Base-by-base conservation (phyloP, 225 moss, liverwort and hornwort genomes). In the Bryoerythrophyllum caledonicum region DNA sequence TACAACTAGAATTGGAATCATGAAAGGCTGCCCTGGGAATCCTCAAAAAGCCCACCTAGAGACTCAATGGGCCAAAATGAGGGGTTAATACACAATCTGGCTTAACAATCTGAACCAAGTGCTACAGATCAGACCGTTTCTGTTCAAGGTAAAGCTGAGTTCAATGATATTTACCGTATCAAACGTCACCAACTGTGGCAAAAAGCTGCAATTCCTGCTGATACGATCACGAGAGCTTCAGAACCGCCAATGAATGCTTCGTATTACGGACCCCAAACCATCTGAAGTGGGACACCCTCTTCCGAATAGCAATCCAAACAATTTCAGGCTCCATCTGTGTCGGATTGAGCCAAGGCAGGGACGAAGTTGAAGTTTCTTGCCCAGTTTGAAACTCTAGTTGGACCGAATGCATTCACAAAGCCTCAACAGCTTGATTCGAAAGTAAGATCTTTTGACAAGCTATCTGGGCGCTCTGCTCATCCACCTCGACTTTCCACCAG, bases 401-500 rank as follows among this genome's bases (percentile, higher is more conserved):
- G 60, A 51, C 20, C 46, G 49, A 66, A 58, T 49, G 9, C 40
- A 58, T 58, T 88, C 76, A 86, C 72, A 86, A 75, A 60, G 82
- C 71, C 72, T 72, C 66, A 24, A 83, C 59, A 23, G 63, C 68
- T 68, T 78, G 81, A 24, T 52, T 82, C 30, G 83, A 86, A 57
- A 77, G 64, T 63, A 88, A 60, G 54, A 83, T 74, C 38, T 75
- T 68, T 57, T 89, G 72, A 38, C 88, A 89, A 24, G 77, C 86
- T 54, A 38, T 53, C 81, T 81, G 81, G 35, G 88, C 86, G 67
- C 79, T 82, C 76, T 81, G 77, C 48, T 89, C 88, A 73, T 89
- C 88, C n/a, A 77, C 64, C 74, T 82, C 86, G 60, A 89, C 77
- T 82, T 75, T 89, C 86, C 88, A 89, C 88, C 88, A 86, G 13